Evolutionary conservation across 2,329 filamentous ascomycete genomes (phyloP), one percentile per base, ranked within the genome.

Genomic region (Diaporthe helianthi): DNA sequence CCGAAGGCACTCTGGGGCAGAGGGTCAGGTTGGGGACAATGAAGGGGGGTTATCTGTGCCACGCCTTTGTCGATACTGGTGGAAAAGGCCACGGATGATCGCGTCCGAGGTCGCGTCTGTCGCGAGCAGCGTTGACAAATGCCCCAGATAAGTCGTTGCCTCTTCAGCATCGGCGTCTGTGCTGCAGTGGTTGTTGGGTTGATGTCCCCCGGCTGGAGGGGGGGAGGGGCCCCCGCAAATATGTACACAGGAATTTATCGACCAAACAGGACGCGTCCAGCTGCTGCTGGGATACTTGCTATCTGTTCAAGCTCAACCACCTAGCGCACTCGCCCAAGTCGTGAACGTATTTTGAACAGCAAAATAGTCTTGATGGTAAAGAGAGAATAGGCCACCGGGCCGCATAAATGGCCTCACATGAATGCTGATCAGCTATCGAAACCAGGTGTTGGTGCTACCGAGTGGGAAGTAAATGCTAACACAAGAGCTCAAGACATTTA

Each of bases 111-210:
- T 49, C 54, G 65, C 29, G 46, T 58, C 54, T 22, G 65, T 58
- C 65, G 52, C 53, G 46, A 67, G 31, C 31, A 46, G 31, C 24
- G 13, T 67, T 67, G 52, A 41, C 44, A 29, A 31, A 58, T 67
- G 52, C 52, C 51, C 65, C 65, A 55, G 52, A 67, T 26, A 58
- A 54, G 46, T 67, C 49, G 65, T 58, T 58, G 65, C 53, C 53
- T 26, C 41, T 49, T 63, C 58, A 36, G 58, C 58, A 63, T 63
- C 47, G 65, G 52, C 7, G 54, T 54, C 65, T 58, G 54, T 58
- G 65, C 52, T 67, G n/a, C n/a, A n/a, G n/a, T n/a, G 44, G 31
- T 36, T 36, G 65, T 54, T 55, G 41, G 31, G 29, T 58, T 41
- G 44, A 54, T 36, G 9, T 22, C 44, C 49, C 17, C 31, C 29